Percentiles rank a stretch among this genome's conserved stretches.
These are phyloP conservation scores for Lagerstroemia speciosa DNA, from an alignment of 345 rosid species.

Conservation along the genomic window DNA sequence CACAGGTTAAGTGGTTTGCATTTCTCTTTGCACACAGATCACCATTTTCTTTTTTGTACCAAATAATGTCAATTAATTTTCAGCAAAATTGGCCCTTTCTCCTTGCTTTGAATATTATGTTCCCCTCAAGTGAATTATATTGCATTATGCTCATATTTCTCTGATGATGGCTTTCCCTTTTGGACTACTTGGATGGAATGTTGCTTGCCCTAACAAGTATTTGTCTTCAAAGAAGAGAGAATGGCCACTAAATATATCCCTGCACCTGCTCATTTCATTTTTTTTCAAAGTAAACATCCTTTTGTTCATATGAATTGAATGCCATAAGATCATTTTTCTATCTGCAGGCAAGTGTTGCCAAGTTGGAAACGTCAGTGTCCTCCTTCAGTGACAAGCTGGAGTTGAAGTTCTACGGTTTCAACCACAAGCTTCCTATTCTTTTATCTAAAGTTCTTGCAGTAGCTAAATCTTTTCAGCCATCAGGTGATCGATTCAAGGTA, in stretches of 20 bases:
- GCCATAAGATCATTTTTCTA: neutral
- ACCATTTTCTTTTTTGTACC: neutral
- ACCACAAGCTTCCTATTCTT: constrained; percentile 72
- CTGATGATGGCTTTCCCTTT: neutral
- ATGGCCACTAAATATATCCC: neutral
- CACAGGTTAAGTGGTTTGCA: neutral
- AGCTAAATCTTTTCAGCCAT: constrained; percentile 71
- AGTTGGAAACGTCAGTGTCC: constrained; percentile 75
- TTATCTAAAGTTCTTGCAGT: constrained; percentile 57
- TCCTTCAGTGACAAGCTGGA: constrained; percentile 66
- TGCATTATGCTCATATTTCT: neutral
- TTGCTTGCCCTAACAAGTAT: neutral
- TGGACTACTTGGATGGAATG: neutral
- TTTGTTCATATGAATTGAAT: neutral
- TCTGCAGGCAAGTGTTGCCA: constrained; percentile 89
- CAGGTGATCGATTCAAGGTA: constrained; percentile 75
- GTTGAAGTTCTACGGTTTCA: constrained; percentile 87
- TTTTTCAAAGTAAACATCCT: neutral
- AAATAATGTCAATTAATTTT: neutral
- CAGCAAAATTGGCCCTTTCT: neutral
- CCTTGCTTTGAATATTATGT: neutral
- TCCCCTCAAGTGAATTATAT: neutral
- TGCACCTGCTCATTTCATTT: neutral
- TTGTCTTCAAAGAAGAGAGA: neutral
- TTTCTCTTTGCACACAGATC: neutral